These are phyloP conservation scores for Fonsecaea monophora DNA, from an alignment of 2,329 filamentous ascomycete species.

Conservation along the genomic window DNA sequence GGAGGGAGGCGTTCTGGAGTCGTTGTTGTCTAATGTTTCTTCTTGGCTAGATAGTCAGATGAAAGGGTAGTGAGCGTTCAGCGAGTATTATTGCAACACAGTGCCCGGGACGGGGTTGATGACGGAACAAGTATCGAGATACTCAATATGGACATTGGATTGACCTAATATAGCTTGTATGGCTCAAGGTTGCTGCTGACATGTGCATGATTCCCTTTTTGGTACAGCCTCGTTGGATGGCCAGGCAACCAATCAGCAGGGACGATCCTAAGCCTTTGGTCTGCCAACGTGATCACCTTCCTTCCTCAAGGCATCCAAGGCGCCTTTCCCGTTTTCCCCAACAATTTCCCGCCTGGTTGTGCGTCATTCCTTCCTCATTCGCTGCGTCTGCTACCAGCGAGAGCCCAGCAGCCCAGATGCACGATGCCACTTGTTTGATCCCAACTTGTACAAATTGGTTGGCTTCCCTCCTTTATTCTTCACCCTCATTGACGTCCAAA, in stretches of 20 bases:
- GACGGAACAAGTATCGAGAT: constrained; percentile 3
- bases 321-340: neutral
- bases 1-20: constrained; percentile 17
- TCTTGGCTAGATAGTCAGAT: constrained; percentile 2
- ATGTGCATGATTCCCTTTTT: constrained; percentile 1
- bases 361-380: constrained; percentile 21
- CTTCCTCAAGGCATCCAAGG: constrained; percentile 3
- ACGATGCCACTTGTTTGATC: constrained; percentile 5
- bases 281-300: constrained; percentile 3
- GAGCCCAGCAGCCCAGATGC: neutral
- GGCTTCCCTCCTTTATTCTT: neutral
- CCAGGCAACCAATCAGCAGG: neutral
- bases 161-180: neutral
- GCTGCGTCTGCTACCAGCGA: constrained; percentile 1
- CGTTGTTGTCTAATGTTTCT: neutral
- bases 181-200: neutral
- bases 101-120: constrained; percentile 5
- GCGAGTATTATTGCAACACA: constrained; percentile 14
- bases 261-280: neutral
- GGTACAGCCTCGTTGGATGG: neutral
- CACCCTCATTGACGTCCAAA: neutral
- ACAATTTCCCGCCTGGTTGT: constrained; percentile 17
- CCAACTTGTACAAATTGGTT: constrained; percentile 7
- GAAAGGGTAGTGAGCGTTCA: constrained; percentile 18
- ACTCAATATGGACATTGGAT: constrained; percentile 3